These are phyloP conservation scores for Mortierella sp. DNA, from an alignment of 371 early-diverging fungal genomes.

Conservation along the genomic window DNA sequence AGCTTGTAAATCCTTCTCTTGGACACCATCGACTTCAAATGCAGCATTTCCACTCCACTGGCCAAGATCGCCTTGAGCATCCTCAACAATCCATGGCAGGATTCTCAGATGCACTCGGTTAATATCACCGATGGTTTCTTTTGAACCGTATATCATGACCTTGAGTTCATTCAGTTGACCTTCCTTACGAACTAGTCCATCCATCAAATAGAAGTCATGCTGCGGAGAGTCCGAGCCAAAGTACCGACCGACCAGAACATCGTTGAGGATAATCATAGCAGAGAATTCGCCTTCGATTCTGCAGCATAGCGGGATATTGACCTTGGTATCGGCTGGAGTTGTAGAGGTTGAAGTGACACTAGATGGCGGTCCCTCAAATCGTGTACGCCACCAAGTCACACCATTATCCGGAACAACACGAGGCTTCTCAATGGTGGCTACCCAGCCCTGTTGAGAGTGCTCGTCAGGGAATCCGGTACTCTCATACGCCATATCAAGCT, in stretches of 20 bases:
- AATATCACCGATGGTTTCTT: slow-evolving; percentile 3
- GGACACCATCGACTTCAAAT: slow-evolving; percentile 11
- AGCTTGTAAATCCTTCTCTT: slow-evolving; percentile 6
- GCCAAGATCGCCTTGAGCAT: slow-evolving; percentile 26
- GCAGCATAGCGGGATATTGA: slow-evolving; percentile 73
- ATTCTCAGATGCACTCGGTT: slow-evolving; percentile 10
- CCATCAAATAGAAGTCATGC: slow-evolving; percentile 80
- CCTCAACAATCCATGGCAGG: slow-evolving; percentile 46
- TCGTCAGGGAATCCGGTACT: slow-evolving; percentile 87
- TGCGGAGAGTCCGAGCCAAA: slow-evolving; percentile 84
- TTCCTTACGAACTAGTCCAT: slow-evolving; percentile 62
- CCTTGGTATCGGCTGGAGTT: background rate
- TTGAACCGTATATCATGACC: slow-evolving; percentile 40
- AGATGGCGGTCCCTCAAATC: slow-evolving; percentile 52
- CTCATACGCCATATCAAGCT: slow-evolving; percentile 66
- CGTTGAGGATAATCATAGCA: slow-evolving; percentile 74
- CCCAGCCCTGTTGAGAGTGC: slow-evolving; percentile 20
- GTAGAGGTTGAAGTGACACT: background rate
- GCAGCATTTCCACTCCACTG: slow-evolving; percentile 47
- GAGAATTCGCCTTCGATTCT: slow-evolving; percentile 75
- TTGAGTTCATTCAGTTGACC: slow-evolving; percentile 33
- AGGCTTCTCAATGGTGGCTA: slow-evolving; percentile 3
- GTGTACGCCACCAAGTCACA: slow-evolving; percentile 57
- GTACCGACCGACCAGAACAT: slow-evolving; percentile 74
- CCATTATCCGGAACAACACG: slow-evolving; percentile 40